These are phyloP conservation scores for Aphanoascus verrucosus DNA, from an alignment of 2,329 filamentous ascomycete species.

Conservation along the genomic window DNA sequence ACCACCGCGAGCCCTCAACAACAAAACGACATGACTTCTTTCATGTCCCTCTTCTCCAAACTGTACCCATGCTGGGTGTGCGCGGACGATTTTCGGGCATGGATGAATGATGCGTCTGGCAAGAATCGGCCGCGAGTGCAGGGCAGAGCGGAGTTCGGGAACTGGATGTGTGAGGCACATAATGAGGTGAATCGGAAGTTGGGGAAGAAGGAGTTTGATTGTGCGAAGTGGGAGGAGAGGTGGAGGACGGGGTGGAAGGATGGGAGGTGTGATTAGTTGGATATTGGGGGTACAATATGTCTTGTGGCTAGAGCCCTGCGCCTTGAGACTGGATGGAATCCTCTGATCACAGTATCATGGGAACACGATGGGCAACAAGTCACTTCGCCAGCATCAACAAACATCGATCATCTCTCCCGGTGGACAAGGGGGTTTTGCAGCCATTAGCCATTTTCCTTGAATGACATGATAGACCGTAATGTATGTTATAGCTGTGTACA, in stretches of 20 bases:
- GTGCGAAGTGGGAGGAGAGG: constrained; percentile 78
- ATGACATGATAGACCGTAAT: not conserved
- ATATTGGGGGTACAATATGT: not conserved
- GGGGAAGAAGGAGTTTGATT: constrained; percentile 87
- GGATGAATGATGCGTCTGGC: constrained; percentile 52
- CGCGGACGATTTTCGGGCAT: constrained; percentile 78
- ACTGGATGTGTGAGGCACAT: constrained; percentile 43
- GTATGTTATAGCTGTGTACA: not conserved
- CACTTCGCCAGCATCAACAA: no score
- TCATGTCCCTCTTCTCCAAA: constrained; percentile 70
- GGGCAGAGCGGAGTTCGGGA: constrained; percentile 39
- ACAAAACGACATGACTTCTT: constrained; percentile 64
- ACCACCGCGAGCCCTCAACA: constrained; percentile 54
- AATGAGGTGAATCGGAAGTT: constrained; percentile 56
- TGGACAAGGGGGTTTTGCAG: no score
- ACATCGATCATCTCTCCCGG: no score
- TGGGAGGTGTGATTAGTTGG: constrained; percentile 49
- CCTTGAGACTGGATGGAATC: no score
- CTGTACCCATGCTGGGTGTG: constrained; percentile 95
- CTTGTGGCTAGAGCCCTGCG: not conserved
- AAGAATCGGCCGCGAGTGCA: constrained; percentile 53
- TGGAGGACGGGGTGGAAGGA: constrained; percentile 81
- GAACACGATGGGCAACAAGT: not conserved
- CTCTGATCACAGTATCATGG: not conserved
- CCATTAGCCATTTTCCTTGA: not conserved